phyloP scores from a whole-genome alignment of 2,329 filamentous ascomycete species.

The Curvularia verruculosa region DNA sequence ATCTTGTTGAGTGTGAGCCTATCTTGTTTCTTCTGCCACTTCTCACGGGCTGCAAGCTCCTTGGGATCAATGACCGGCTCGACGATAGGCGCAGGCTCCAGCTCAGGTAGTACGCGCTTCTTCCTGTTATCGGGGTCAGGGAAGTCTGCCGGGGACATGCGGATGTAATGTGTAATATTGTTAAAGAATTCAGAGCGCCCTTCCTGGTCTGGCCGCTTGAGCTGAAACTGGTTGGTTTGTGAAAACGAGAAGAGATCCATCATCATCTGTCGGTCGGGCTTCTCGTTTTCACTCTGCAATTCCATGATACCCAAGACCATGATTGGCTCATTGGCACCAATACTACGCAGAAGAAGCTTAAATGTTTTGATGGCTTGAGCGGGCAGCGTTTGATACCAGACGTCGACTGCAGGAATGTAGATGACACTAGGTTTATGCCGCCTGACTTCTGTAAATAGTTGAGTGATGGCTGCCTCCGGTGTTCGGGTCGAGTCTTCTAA shows the following conservation, averaged over 20 bases:
- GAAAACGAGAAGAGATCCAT: conserved; percentile 86
- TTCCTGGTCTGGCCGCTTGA: conserved; percentile 70
- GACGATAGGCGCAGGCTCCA: conserved; percentile 72
- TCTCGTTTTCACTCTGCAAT: conserved; percentile 62
- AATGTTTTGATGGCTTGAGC: conserved; percentile 78
- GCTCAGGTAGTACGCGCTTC: conserved; percentile 77
- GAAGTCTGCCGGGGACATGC: conserved; percentile 81
- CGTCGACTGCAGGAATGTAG: conserved; percentile 87
- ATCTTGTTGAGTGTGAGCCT: conserved; percentile 82
- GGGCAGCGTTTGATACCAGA: conserved; percentile 78
- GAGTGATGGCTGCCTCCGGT: conserved; percentile 85
- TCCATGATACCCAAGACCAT: conserved; percentile 87
- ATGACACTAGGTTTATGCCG: conserved; percentile 95
- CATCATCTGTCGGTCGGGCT: conserved; percentile 66
- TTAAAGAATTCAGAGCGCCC: conserved; percentile 80
- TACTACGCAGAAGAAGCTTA: conserved; percentile 76
- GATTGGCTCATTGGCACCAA: conserved; percentile 89
- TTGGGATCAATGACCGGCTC: conserved; percentile 58
- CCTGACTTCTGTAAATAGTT: conserved; percentile 89
- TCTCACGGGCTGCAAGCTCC: conserved; percentile 79
- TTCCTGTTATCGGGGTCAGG: conserved; percentile 86
- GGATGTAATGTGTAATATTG: conserved; percentile 75
- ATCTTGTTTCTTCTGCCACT: conserved; percentile 80
- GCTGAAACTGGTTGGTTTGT: conserved; percentile 73
- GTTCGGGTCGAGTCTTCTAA: conserved; percentile 81